Base-by-base conservation (phyloP, 2,329 filamentous ascomycete species). In the Clarireedia paspali region DNA sequence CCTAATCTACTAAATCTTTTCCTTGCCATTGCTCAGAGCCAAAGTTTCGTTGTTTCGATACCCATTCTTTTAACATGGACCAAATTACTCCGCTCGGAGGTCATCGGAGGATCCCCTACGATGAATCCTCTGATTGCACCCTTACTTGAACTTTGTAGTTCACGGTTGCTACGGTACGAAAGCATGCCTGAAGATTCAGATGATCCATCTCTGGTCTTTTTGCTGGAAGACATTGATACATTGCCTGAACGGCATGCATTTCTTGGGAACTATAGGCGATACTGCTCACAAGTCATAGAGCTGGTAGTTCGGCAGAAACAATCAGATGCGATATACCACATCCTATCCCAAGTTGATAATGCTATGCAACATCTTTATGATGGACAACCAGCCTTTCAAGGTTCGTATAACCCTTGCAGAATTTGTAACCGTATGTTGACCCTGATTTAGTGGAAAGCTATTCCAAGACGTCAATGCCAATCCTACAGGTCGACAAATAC, bases 191-290 rank as follows among this genome's bases (percentile, higher is more conserved):
- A 92, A 60, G 88, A 95, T 60, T 87, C 85, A 0, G 82, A 89
- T 47, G 86, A 96, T 64, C 79, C 88, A 2, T 91, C 88, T 0
- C 81, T 91, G 57, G 75, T 89, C 10, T 94, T 96, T 62, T 77
- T 99, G 1, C 79, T 91, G 65, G 91, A 97, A 67, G 94, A 99
- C 68, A 95, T 96, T 55, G 94, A 99, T 67, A 97, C 92, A 0
- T 77, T 92, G 20, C 94, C 94, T 0, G 94, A 99, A 69, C 82
- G 91, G 24, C 94, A 99, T 72, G 90, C 91, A 1, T 99, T 99
- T 69, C 79, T 97, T 10, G 91, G 92, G 4, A 97, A 99, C 67
- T 99, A 99, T 70, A 81, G 94, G 40, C 82, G 94, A 57, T 97
- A 96, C 67, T 94, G 91, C 69, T 84, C 85, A 3, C 86, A 89